Evolutionary conservation across 2,329 filamentous ascomycete species (phyloP).

Genomic region (Westerdykella sp.): DNA sequence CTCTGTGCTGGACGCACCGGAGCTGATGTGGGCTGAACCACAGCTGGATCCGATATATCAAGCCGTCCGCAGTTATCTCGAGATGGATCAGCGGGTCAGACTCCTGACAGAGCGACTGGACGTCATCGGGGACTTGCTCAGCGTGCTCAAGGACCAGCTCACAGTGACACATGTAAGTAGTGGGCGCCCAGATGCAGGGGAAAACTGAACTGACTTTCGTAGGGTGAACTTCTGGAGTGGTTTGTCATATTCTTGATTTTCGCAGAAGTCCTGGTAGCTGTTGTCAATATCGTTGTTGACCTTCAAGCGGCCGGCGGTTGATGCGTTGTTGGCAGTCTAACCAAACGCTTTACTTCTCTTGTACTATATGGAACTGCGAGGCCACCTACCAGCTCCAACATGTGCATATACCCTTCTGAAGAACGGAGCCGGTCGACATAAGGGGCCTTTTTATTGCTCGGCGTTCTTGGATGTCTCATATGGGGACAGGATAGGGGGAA

Average conservation of each 20-base stretch:
- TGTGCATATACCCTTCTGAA: too few species aligned
- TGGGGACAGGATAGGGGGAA: too few species aligned
- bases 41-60: slow-evolving; percentile 95
- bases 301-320: slow-evolving; percentile 60
- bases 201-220: slow-evolving; percentile 2
- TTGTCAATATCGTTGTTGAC: slow-evolving; percentile 92
- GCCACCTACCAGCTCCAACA: neutral
- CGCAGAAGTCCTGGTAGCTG: slow-evolving; percentile 87
- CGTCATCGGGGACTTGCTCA: slow-evolving; percentile 87
- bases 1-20: slow-evolving; percentile 90
- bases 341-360: slow-evolving; percentile 9
- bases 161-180: slow-evolving; percentile 61
- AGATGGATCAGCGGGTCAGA: slow-evolving; percentile 94
- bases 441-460: too few species aligned
- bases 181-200: neutral
- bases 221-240: slow-evolving; percentile 48
- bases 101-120: slow-evolving; percentile 83
- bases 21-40: slow-evolving; percentile 97
- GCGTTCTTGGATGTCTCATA: too few species aligned
- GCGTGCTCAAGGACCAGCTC: slow-evolving; percentile 90
- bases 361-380: slow-evolving; percentile 9
- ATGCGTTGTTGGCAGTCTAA: slow-evolving; percentile 35
- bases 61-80: slow-evolving; percentile 88
- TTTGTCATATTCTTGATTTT: slow-evolving; percentile 89
- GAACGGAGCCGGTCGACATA: too few species aligned